A percentile compares a stretch with the other conserved stretches of the same genome.
Conservation (phyloP, 2,329 filamentous ascomycete genomes). For the Hypoxylon sp. region DNA sequence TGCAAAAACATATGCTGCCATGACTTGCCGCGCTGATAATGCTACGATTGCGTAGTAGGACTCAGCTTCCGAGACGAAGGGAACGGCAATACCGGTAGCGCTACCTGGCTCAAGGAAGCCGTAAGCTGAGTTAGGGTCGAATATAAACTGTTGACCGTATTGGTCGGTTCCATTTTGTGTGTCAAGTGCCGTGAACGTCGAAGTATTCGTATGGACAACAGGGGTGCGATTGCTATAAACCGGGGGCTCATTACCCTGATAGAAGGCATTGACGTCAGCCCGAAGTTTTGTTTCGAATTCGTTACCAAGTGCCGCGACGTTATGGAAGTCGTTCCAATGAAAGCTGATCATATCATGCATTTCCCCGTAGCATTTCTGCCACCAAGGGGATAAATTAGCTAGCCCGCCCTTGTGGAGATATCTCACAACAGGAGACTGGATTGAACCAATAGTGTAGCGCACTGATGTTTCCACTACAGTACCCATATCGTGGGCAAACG, state of each 20-base stretch:
- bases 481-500: constrained; percentile 69
- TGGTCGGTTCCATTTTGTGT: constrained; percentile 47
- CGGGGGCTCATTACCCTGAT: constrained; percentile 58
- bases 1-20: constrained; percentile 82
- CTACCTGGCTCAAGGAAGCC: constrained; percentile 60
- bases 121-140: constrained; percentile 44
- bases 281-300: constrained; percentile 77
- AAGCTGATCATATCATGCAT: constrained; percentile 73
- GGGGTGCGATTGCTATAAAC: constrained; percentile 72
- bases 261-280: constrained; percentile 76
- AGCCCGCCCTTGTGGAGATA: constrained; percentile 77
- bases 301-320: constrained; percentile 70
- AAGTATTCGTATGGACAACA: constrained; percentile 4
- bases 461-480: constrained; percentile 62
- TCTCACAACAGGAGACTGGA: constrained; percentile 79
- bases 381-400: constrained; percentile 78
- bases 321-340: constrained; percentile 77
- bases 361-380: constrained; percentile 76
- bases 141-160: constrained; percentile 46
- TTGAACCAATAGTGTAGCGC: constrained; percentile 78
- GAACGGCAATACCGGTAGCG: constrained; percentile 67
- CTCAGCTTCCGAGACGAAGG: constrained; percentile 79
- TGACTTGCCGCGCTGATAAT: constrained; percentile 81
- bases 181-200: constrained; percentile 52
- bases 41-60: constrained; percentile 83